A percentile compares a stretch with the other conserved stretches of the same genome.
These are phyloP conservation scores for Emmonsiellopsis sp. DNA, from an alignment of 2,329 filamentous ascomycete genomes.

Conservation along the genomic window DNA sequence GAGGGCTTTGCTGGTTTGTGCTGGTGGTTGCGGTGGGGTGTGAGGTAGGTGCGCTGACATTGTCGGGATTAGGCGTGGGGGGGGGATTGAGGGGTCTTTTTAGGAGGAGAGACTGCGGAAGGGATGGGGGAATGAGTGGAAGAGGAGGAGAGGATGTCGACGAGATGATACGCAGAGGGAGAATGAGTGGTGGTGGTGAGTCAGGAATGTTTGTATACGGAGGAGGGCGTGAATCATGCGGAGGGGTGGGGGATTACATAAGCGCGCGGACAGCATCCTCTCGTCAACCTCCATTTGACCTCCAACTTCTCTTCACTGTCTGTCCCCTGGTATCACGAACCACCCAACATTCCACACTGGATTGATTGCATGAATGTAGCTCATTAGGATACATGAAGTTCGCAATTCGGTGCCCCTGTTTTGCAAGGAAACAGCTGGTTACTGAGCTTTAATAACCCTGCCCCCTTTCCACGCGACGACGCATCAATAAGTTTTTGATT, in stretches of 20 bases:
- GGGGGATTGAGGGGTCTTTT: not conserved
- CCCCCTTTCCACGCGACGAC: too few species aligned
- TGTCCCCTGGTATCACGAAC: too few species aligned
- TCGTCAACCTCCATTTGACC: not conserved
- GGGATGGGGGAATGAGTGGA: not conserved
- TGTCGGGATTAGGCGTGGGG: too few species aligned
- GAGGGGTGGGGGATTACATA: not conserved
- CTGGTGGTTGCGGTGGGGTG: not conserved
- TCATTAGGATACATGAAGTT: too few species aligned
- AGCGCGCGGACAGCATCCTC: not conserved
- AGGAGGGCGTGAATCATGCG: not conserved
- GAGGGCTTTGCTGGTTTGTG: constrained; percentile 9
- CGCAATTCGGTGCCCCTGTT: too few species aligned
- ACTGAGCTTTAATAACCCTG: too few species aligned
- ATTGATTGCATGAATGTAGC: too few species aligned
- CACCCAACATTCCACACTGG: too few species aligned
- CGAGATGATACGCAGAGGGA: too few species aligned
- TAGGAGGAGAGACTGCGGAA: not conserved
- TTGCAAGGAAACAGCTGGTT: too few species aligned
- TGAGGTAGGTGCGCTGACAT: not conserved
- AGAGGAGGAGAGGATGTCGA: not conserved
- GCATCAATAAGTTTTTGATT: too few species aligned
- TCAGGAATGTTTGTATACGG: not conserved
- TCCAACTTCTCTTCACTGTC: not conserved
- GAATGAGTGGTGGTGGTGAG: too few species aligned